Base-by-base conservation (phyloP, 2,329 filamentous ascomycete species). In the Pseudogymnoascus sp. region DNA sequence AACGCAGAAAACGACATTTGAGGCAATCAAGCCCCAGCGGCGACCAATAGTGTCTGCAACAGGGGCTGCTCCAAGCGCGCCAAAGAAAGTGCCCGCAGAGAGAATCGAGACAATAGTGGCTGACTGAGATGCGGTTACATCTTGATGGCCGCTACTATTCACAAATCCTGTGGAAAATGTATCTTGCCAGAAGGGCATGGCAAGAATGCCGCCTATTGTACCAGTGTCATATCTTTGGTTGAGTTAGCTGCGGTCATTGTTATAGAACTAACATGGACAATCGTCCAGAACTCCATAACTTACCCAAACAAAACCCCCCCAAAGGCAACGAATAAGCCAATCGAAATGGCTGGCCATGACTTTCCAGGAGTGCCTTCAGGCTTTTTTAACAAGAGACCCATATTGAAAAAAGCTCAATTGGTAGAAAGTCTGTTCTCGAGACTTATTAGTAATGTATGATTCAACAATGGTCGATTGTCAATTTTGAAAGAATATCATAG, bases 41-140 rank as follows among this genome's bases (percentile, higher is more conserved):
- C 89, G 85, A 66, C 89, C 89, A 46, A 90, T 80, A 63, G 74
- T 76, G 69, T 91, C 89, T 28, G 83, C 85, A 50, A 90, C 69
- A 62, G 85, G 79, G 10, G 84, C 83, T 0, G 84, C 85, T 11
- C 73, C 75, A 18, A 92, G 80, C 11, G 89, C 84, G 40, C 89
- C 89, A 68, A 91, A 87, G 76, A 92, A 92, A 34, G 89, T 91
- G 64, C 89, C 89, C 31, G 86, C 87, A 0, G 88, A 91, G 16
- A 92, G 81, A 68, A 91, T 90, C 7, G 89, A 90, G 37, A 90
- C 88, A 64, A 89, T 85, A 44, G 85, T 78, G 0, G 87, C 88
- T 59, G 84, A 79, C 67, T 85, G 79, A 1, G 78, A 76, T 0
- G 87, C 78, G 2, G 79, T 79, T 31, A 87, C 73, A 66, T 80